Conservation (phyloP, 768 basidiomycete species). For the Russula earlei region DNA sequence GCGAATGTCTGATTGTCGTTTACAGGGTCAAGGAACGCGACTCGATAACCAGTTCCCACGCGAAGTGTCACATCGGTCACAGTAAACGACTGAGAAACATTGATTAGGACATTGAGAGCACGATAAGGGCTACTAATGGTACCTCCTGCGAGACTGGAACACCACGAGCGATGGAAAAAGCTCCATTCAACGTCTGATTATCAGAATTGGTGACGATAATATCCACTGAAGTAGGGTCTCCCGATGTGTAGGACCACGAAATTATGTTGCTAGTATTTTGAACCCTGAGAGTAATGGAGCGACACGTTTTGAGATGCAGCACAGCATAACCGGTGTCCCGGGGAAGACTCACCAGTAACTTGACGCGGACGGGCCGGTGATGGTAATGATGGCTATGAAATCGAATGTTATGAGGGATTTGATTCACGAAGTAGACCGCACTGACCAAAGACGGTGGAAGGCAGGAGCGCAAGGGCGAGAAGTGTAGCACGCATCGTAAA, state of each 20-base stretch:
- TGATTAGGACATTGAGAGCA: constrained; percentile 17
- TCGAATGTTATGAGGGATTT: not conserved
- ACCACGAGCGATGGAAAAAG: constrained; percentile 28
- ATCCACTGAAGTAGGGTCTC: constrained; percentile 29
- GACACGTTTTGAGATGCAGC: not conserved
- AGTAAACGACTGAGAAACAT: constrained; percentile 14
- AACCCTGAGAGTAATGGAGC: constrained; percentile 24
- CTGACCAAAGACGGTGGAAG: constrained; percentile 23
- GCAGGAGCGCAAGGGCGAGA: constrained; percentile 24
- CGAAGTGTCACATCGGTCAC: constrained; percentile 31
- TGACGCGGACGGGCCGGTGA: constrained; percentile 25
- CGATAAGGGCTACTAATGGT: not conserved
- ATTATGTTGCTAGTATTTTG: constrained; percentile 29
- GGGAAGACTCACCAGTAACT: constrained; percentile 26
- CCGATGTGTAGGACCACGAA: constrained; percentile 26
- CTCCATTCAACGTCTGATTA: constrained; percentile 29
- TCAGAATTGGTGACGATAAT: constrained; percentile 28
- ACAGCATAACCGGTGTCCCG: not conserved
- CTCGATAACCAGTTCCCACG: constrained; percentile 25
- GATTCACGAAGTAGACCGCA: not conserved
- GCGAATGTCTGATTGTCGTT: constrained; percentile 29
- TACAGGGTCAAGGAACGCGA: constrained; percentile 29
- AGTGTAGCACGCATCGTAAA: constrained; percentile 25
- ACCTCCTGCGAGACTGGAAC: constrained; percentile 27
- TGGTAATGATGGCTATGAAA: constrained; percentile 25